These are phyloP conservation scores for Penicillium malachiteum DNA, from an alignment of 495 filamentous ascomycete genomes.

Conservation along the genomic window DNA sequence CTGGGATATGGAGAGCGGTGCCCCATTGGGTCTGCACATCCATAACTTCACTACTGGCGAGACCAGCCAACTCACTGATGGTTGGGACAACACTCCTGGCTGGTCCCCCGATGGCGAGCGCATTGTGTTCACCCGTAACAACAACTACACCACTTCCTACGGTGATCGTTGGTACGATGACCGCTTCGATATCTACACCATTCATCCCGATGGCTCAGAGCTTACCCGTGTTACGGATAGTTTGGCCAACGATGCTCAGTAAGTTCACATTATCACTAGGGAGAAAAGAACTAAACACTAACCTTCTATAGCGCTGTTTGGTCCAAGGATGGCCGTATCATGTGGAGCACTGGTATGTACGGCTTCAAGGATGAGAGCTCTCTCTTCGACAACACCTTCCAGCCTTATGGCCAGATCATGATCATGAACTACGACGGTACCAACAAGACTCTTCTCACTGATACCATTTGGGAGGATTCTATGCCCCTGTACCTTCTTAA, in stretches of 20 bases:
- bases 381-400: slow-evolving; percentile 35
- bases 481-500: slow-evolving; percentile 33
- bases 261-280: neutral
- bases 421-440: slow-evolving; percentile 34
- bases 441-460: slow-evolving; percentile 30
- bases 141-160: neutral
- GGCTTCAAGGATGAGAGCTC: slow-evolving; percentile 36
- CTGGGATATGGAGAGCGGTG: slow-evolving; percentile 1
- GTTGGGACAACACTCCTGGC: slow-evolving; percentile 12
- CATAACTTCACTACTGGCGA: slow-evolving; percentile 7
- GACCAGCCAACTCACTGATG: slow-evolving; percentile 4
- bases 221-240: slow-evolving; percentile 6
- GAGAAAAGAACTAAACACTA: neutral
- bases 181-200: slow-evolving; percentile 7
- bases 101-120: slow-evolving; percentile 14
- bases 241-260: slow-evolving; percentile 12
- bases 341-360: slow-evolving; percentile 34
- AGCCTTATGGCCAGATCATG: slow-evolving; percentile 38
- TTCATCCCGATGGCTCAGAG: slow-evolving; percentile 6
- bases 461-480: slow-evolving; percentile 37
- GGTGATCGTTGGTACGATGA: slow-evolving; percentile 1
- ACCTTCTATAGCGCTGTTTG: slow-evolving; percentile 29
- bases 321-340: slow-evolving; percentile 35
- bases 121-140: slow-evolving; percentile 17
- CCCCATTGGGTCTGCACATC: slow-evolving; percentile 5